Percentiles rank a stretch among this genome's conserved stretches.
These are phyloP conservation scores for Takashimella koratensis DNA, from an alignment of 1,284 basidiomycete genomes.

Conservation along the genomic window DNA sequence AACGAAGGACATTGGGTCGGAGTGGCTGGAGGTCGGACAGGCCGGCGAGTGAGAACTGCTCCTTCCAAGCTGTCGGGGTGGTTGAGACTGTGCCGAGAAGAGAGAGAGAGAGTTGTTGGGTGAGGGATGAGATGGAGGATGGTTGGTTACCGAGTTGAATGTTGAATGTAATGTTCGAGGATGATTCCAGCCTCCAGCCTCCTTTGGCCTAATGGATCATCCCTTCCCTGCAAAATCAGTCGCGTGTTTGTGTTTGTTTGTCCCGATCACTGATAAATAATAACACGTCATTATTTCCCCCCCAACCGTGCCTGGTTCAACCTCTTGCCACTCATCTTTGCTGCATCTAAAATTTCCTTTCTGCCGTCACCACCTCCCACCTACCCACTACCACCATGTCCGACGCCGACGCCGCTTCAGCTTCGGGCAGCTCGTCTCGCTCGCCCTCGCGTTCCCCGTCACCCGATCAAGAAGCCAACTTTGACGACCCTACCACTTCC, in stretches of 20 bases:
- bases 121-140: too few relatives aligned
- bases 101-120: too few relatives aligned
- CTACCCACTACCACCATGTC: constrained; percentile 9
- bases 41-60: not conserved
- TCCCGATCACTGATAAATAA: not conserved
- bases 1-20: not conserved
- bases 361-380: too few relatives aligned
- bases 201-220: too few relatives aligned
- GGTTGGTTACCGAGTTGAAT: too few relatives aligned
- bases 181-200: too few relatives aligned
- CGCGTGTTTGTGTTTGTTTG: not conserved
- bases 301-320: too few relatives aligned
- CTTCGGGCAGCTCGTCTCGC: constrained; percentile 12
- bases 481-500: constrained; percentile 12
- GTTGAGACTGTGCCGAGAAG: too few relatives aligned
- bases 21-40: not conserved
- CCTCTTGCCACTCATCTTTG: too few relatives aligned
- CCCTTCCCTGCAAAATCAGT: constrained; percentile 11
- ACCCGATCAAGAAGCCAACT: constrained; percentile 3
- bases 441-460: constrained; percentile 12
- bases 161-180: too few relatives aligned
- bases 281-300: constrained; percentile 1
- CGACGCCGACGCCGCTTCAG: constrained; percentile 13
- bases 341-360: too few relatives aligned
- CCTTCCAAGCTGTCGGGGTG: too few relatives aligned